These are phyloP conservation scores for Alternaria consortialis DNA, from an alignment of 2,329 filamentous ascomycete genomes.

Conservation along the genomic window DNA sequence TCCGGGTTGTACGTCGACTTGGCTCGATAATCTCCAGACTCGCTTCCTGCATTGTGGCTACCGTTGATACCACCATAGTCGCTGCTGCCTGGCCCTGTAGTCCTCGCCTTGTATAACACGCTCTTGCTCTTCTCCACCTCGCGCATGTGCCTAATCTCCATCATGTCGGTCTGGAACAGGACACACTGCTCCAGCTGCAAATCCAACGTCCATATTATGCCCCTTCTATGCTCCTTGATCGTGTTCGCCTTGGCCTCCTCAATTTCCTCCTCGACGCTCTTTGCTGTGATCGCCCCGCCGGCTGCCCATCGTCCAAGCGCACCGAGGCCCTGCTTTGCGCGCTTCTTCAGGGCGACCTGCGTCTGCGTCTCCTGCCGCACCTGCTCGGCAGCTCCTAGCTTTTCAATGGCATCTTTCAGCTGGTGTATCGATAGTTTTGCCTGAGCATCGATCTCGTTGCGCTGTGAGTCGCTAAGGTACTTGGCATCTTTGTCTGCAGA, in stretches of 20 bases:
- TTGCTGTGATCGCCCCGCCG: slow-evolving; percentile 60
- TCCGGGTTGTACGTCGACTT: slow-evolving; percentile 36
- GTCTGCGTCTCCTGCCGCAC: slow-evolving; percentile 79
- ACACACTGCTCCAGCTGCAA: slow-evolving; percentile 79
- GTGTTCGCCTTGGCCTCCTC: slow-evolving; percentile 77
- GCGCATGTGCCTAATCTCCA: slow-evolving; percentile 84
- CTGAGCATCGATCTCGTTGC: slow-evolving; percentile 86
- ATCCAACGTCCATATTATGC: slow-evolving; percentile 83
- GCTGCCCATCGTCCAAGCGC: slow-evolving; percentile 74
- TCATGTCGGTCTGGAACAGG: slow-evolving; percentile 85
- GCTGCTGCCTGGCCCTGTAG: slow-evolving; percentile 34
- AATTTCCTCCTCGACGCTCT: slow-evolving; percentile 71
- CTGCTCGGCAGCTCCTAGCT: slow-evolving; percentile 82
- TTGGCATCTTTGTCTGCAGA: slow-evolving; percentile 58
- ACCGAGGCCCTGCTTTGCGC: slow-evolving; percentile 68
- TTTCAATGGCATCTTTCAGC: slow-evolving; percentile 81
- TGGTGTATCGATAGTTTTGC: slow-evolving; percentile 86
- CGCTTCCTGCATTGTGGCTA: slow-evolving; percentile 12
- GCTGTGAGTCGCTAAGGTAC: slow-evolving; percentile 79
- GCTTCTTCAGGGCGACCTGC: slow-evolving; percentile 75
- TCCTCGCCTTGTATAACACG: slow-evolving; percentile 75
- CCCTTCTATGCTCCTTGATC: slow-evolving; percentile 76
- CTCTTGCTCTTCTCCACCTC: slow-evolving; percentile 91
- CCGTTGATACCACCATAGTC: slow-evolving; percentile 36
- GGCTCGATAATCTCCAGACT: slow-evolving; percentile 37